Evolutionary conservation across 371 early-diverging fungal species (phyloP).

Genomic region (Batkoa obscura): DNA sequence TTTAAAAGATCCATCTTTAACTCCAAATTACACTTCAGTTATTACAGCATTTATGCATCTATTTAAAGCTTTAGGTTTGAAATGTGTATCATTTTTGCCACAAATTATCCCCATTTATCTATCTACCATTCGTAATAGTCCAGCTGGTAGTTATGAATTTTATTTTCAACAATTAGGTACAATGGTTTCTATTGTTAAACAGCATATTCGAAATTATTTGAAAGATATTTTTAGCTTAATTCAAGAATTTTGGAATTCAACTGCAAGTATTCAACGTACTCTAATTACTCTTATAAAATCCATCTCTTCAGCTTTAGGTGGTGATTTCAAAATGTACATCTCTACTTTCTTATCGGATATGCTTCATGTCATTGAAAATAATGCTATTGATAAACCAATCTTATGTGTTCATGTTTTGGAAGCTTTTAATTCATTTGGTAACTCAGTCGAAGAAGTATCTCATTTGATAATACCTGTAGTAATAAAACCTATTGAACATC

Average conservation of each 20-base stretch:
- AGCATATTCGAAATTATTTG: slow-evolving; percentile 71
- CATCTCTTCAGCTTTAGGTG: slow-evolving; percentile 68
- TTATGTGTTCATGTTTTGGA: slow-evolving; percentile 65
- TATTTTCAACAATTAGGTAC: slow-evolving; percentile 75
- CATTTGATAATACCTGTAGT: slow-evolving; percentile 81
- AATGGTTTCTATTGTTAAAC: slow-evolving; percentile 71
- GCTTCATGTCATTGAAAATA: slow-evolving; percentile 60
- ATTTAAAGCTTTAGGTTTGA: slow-evolving; percentile 74
- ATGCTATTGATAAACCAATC: slow-evolving; percentile 44
- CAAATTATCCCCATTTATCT: slow-evolving; percentile 47
- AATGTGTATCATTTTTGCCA: slow-evolving; percentile 64
- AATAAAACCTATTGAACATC: slow-evolving; percentile 57
- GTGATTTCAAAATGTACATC: slow-evolving; percentile 70
- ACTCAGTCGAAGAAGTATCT: slow-evolving; percentile 84
- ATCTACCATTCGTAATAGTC: slow-evolving; percentile 55
- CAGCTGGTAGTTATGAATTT: slow-evolving; percentile 64
- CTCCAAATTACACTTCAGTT: slow-evolving; percentile 67
- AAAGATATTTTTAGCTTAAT: slow-evolving; percentile 62
- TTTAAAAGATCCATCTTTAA: slow-evolving; percentile 61
- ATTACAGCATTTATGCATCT: slow-evolving; percentile 86
- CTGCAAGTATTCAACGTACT: slow-evolving; percentile 51
- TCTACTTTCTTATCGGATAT: slow-evolving; percentile 39
- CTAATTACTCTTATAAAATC: slow-evolving; percentile 67
- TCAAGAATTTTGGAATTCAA: slow-evolving; percentile 59
- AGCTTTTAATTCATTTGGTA: slow-evolving; percentile 66